phyloP scores from a whole-genome alignment of 352 stramenopile species.

The Globisporangium echinulatum region DNA sequence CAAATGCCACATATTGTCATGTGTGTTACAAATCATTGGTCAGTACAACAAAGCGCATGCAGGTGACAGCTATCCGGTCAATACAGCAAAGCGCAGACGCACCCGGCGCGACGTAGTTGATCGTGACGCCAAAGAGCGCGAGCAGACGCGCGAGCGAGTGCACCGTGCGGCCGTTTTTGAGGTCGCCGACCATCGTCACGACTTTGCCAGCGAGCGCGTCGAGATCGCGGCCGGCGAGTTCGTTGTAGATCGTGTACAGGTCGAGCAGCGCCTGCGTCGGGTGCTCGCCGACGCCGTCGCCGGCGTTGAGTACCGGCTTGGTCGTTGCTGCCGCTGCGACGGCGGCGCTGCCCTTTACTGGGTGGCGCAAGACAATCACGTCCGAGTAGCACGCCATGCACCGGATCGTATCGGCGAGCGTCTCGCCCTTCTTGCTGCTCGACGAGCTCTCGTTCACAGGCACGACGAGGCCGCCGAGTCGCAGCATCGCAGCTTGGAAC shows the following conservation, averaged over 20 bases:
- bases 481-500: slow-evolving; percentile 97
- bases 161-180: slow-evolving; percentile 98
- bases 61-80: background rate
- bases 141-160: slow-evolving; percentile 96
- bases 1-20: background rate
- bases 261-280: slow-evolving; percentile 98
- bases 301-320: slow-evolving; percentile 94
- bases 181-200: slow-evolving; percentile 96
- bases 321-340: slow-evolving; percentile 66
- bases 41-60: background rate
- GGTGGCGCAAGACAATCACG: slow-evolving; percentile 94
- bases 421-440: slow-evolving; percentile 97
- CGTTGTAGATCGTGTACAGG: slow-evolving; percentile 95
- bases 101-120: slow-evolving; percentile 91
- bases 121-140: slow-evolving; percentile 81
- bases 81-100: background rate
- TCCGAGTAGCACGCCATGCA: slow-evolving; percentile 96
- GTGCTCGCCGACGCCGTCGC: slow-evolving; percentile 97
- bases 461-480: slow-evolving; percentile 94
- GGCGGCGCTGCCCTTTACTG: slow-evolving; percentile 80
- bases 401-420: slow-evolving; percentile 94
- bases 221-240: slow-evolving; percentile 52
- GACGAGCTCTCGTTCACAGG: slow-evolving; percentile 92
- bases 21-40: background rate
- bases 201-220: slow-evolving; percentile 76